These are phyloP conservation scores for Penicillium corylophilum DNA, from an alignment of 2,329 filamentous ascomycete species.

Conservation along the genomic window DNA sequence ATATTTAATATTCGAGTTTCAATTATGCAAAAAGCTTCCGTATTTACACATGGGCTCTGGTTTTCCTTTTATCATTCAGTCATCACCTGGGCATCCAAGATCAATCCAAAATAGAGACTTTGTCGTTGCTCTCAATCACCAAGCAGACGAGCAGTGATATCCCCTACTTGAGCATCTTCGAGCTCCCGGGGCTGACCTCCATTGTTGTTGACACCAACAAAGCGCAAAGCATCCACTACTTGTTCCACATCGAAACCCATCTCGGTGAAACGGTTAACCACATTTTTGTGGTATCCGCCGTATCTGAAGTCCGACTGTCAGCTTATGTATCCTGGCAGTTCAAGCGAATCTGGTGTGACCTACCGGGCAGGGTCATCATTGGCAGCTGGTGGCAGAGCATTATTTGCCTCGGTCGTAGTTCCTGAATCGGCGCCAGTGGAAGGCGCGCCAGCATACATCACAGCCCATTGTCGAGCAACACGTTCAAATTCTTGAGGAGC, in stretches of 20 bases:
- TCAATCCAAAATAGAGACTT: neutral
- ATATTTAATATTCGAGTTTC: neutral
- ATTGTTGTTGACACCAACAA: constrained; percentile 76
- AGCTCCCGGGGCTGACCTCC: constrained; percentile 77
- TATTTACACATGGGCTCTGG: neutral
- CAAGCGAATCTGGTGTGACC: constrained; percentile 12
- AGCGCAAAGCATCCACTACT: constrained; percentile 82
- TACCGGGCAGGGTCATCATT: constrained; percentile 57
- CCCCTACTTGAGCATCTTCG: constrained; percentile 87
- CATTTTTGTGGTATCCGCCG: constrained; percentile 78
- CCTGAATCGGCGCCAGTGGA: constrained; percentile 54
- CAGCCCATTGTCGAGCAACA: constrained; percentile 87
- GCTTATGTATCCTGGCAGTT: neutral
- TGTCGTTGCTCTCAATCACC: constrained; percentile 55
- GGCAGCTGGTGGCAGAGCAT: constrained; percentile 58
- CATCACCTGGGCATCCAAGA: neutral
- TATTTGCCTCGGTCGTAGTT: constrained; percentile 42
- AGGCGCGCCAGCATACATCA: constrained; percentile 77
- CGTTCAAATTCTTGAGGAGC: constrained; percentile 75
- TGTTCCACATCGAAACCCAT: constrained; percentile 90
- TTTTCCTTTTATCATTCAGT: neutral
- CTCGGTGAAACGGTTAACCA: constrained; percentile 77
- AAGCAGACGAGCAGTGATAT: constrained; percentile 81
- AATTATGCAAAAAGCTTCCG: neutral
- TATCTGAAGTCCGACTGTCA: constrained; percentile 56